A percentile compares a stretch with the other conserved stretches of the same genome.
These are phyloP conservation scores for Hypoxylon sp. DNA, from an alignment of 2,329 filamentous ascomycete genomes.

Conservation along the genomic window DNA sequence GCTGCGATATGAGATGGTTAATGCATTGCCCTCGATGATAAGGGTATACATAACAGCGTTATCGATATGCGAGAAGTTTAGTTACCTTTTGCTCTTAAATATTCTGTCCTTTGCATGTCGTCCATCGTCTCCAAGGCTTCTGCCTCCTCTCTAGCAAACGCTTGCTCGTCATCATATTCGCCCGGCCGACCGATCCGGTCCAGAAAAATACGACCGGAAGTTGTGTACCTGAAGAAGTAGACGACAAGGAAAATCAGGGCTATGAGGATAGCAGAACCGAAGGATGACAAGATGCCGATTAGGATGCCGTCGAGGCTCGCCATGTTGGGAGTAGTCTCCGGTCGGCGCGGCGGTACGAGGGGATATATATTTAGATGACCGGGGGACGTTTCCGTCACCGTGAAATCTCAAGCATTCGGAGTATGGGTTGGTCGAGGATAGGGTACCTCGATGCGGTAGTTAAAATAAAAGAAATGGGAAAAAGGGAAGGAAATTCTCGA, in stretches of 20 bases:
- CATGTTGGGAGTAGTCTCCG: constrained; percentile 42
- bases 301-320: constrained; percentile 77
- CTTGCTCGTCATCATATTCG: constrained; percentile 98
- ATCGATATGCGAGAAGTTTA: neutral
- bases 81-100: constrained; percentile 92
- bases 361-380: constrained; percentile 31
- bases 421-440: constrained; percentile 46
- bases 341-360: constrained; percentile 27
- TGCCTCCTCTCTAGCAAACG: constrained; percentile 91
- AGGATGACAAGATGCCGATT: constrained; percentile 93
- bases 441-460: constrained; percentile 39
- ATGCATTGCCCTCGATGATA: neutral
- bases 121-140: constrained; percentile 97
- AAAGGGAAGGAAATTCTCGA: constrained; percentile 10
- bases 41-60: neutral
- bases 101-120: constrained; percentile 89
- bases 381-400: constrained; percentile 50
- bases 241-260: constrained; percentile 83
- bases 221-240: constrained; percentile 94
- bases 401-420: constrained; percentile 49
- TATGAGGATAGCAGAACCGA: constrained; percentile 89
- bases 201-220: constrained; percentile 87
- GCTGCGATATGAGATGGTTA: constrained; percentile 64
- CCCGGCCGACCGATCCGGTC: constrained; percentile 93
- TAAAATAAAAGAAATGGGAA: constrained; percentile 20